Conservation (phyloP, 352 stramenopile species). For the Globisporangium paroecandrum region DNA sequence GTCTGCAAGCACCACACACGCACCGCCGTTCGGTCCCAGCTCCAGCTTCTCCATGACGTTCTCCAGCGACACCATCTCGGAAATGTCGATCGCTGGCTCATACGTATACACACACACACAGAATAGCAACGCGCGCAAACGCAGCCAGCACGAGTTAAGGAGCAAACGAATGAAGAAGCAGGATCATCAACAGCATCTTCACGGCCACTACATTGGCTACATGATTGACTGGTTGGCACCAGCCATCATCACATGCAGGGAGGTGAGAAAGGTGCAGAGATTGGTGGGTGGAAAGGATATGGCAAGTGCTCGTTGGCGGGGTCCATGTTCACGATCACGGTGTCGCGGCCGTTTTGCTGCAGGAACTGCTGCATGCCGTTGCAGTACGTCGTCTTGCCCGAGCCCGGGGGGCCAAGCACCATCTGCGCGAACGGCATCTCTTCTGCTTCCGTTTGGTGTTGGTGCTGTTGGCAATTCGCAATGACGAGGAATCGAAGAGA, state of each 20-base stretch:
- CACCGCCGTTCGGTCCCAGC: conserved; percentile 95
- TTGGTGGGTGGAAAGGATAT: conserved; percentile 17
- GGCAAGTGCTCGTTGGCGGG: conserved; percentile 94
- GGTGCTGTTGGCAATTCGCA: neutral
- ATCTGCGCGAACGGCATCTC: conserved; percentile 73
- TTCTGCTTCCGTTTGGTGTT: neutral
- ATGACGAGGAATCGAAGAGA: neutral
- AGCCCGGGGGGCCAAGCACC: conserved; percentile 72
- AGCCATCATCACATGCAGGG: neutral
- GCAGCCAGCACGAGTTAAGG: conserved; percentile 4
- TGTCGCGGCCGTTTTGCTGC: conserved; percentile 52
- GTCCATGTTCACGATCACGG: conserved; percentile 97
- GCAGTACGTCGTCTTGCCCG: conserved; percentile 98
- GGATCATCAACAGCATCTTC: neutral
- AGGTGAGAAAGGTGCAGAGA: neutral
- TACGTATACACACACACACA: conserved; percentile 29
- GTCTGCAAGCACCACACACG: conserved; percentile 1
- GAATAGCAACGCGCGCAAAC: conserved; percentile 4
- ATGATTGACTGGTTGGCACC: neutral
- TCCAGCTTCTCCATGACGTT: conserved; percentile 93
- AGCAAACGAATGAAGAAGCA: neutral
- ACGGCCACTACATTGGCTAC: neutral
- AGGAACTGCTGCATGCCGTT: conserved; percentile 96
- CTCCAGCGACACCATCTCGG: conserved; percentile 96
- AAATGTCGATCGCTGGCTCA: conserved; percentile 88